Conservation (phyloP, 2,329 filamentous ascomycete species). For the Cladosporium oxysporum region DNA sequence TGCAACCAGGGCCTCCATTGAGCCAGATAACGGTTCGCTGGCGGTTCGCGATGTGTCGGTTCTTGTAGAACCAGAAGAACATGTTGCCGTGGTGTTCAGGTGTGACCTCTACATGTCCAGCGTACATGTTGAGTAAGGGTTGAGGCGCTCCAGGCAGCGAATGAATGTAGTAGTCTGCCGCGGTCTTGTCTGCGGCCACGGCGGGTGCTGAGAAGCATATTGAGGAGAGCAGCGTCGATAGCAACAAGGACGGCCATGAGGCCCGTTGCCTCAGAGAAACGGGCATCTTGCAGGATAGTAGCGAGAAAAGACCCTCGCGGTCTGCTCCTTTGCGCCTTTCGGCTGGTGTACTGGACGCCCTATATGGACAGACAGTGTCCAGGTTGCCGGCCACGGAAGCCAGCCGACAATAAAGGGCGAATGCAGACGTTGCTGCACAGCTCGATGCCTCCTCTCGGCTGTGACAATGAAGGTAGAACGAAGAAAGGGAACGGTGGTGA, state of each 20-base stretch:
- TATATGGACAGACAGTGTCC: background rate
- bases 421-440: background rate
- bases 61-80: slow-evolving; percentile 98
- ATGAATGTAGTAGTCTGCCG: slow-evolving; percentile 87
- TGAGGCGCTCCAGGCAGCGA: slow-evolving; percentile 81
- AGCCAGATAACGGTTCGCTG: slow-evolving; percentile 94
- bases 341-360: background rate
- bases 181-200: slow-evolving; percentile 55
- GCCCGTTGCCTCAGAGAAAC: slow-evolving; percentile 13
- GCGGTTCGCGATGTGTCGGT: slow-evolving; percentile 88
- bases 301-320: background rate
- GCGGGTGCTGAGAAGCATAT: slow-evolving; percentile 19
- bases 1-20: slow-evolving; percentile 95
- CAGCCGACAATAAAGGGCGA: slow-evolving; percentile 1
- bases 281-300: background rate
- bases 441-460: background rate
- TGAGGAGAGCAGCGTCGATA: slow-evolving; percentile 22
- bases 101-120: slow-evolving; percentile 91
- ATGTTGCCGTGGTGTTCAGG: slow-evolving; percentile 85
- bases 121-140: slow-evolving; percentile 92
- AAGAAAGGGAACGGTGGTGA: background rate
- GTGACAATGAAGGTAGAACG: background rate
- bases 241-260: slow-evolving; percentile 24
- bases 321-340: slow-evolving; percentile 13
- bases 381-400: background rate